Base-by-base conservation (phyloP, 305 asterid genomes). In the Rubia peregrina region DNA sequence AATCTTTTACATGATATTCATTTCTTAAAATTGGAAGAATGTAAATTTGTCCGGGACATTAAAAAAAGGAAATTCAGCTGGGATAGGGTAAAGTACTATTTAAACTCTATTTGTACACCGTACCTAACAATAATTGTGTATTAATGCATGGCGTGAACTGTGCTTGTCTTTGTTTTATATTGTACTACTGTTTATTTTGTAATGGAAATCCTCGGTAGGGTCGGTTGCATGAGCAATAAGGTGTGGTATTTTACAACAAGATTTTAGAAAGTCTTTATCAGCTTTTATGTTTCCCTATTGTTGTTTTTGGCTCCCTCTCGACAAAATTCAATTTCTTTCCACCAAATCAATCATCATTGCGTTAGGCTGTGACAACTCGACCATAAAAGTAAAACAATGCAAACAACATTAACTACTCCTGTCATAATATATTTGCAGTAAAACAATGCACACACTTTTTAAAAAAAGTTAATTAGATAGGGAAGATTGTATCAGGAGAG, bases 311-410 rank as follows among this genome's bases (percentile, higher is more conserved):
- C 9, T 5, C 22, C 56, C 56, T 68, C 9, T 14, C 42, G 24
- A 7, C 30, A 16, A 65, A 65, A n/a, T 65, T 65, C 36, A 40
- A 38, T 38, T 64, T 64, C 51, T 64, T 64, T 64, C 68, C 17
- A 17, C 49, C 67, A 17, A 64, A 64, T 17, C 68, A 64, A 64
- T 38, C 68, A 40, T 63, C 68, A 64, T 64, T 40, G 22, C 17
- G 49, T 63, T 64, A 62, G n/a, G 26, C 67, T 64, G 68, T 64
- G 68, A 64, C 68, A 38, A 40, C 68, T 64, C 68, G 68, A 64
- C 51, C 2, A 9, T 59, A 13, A 24, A 24, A 7, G 22, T 14
- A 40, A 49, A 40, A 16, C 22, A 49, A 40, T 7, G 4, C 7
- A 64, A 64, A 64, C 16, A 64, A 38, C 68, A n/a, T n/a, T n/a